Conservation (phyloP, 805 yeast species). For the Vanderwaltozyma tropicalis region DNA sequence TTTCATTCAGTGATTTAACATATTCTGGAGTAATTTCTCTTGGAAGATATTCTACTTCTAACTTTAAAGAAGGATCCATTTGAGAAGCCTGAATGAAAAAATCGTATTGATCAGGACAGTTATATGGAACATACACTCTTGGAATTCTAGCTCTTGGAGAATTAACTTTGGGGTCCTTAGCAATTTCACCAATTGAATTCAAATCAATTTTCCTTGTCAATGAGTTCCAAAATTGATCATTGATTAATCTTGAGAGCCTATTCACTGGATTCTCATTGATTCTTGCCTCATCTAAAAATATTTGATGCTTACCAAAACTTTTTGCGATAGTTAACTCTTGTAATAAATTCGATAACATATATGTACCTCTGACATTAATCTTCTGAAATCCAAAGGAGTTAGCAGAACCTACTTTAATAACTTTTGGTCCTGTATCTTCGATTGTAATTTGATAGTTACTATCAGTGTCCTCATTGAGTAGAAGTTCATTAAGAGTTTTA, state of each 20-base stretch:
- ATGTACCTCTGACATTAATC: slow-evolving; percentile 73
- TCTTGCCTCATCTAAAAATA: slow-evolving; percentile 73
- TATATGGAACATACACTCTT: slow-evolving; percentile 65
- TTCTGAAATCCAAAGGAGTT: slow-evolving; percentile 73
- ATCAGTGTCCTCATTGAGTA: slow-evolving; percentile 78
- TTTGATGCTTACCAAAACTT: slow-evolving; percentile 64
- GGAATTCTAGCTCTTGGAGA: slow-evolving; percentile 55
- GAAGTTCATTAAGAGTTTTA: slow-evolving; percentile 54
- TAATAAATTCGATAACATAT: slow-evolving; percentile 73
- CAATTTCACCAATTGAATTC: slow-evolving; percentile 54
- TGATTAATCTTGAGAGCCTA: slow-evolving; percentile 61
- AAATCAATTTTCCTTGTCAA: slow-evolving; percentile 64
- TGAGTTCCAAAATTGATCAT: slow-evolving; percentile 69
- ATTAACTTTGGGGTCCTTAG: slow-evolving; percentile 65
- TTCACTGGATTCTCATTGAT: slow-evolving; percentile 81
- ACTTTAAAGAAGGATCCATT: slow-evolving; percentile 42
- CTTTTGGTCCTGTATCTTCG: slow-evolving; percentile 78
- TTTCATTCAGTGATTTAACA: slow-evolving; percentile 63
- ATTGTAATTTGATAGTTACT: slow-evolving; percentile 73
- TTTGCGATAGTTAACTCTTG: slow-evolving; percentile 87
- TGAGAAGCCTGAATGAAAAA: slow-evolving; percentile 49
- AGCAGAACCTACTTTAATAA: slow-evolving; percentile 68
- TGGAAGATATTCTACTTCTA: slow-evolving; percentile 75
- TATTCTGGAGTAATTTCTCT: slow-evolving; percentile 62
- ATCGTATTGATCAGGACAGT: slow-evolving; percentile 60